Base-by-base conservation (phyloP, 768 basidiomycete species). In the Cyclocybe aegerita region DNA sequence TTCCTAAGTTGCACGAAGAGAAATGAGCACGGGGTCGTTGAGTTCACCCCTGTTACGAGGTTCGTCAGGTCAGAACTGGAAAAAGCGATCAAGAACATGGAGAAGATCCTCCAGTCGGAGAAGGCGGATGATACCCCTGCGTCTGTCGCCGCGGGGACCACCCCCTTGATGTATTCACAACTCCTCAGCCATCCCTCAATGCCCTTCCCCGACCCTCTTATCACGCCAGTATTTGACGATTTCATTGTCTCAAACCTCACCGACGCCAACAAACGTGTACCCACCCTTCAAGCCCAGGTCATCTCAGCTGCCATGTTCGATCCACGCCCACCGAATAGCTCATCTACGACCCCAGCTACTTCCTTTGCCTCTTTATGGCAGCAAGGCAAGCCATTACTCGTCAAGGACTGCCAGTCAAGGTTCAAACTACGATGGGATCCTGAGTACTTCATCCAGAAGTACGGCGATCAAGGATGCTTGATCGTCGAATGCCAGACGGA, bases 401-500 rank as follows among this genome's bases (percentile, higher is more conserved):
- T 97, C 41, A 86, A 83, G 29, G 81, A 77, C 29, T 67, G 91
- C 14, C 67, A 80, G 42, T 60, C 74, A 10, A 79, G 83, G 55
- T 86, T 93, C 66, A 71, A 77, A 57, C 66, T 86, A 53, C 63
- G 76, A 49, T 98, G 95, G 95, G 84, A 79, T 4, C 95, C 95
- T 0, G 80, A 86, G 48, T 88, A 86, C 60, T 93, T 98, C 66
- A 78, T 82, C 12, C 66, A 81, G 45, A 75, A 83, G 54, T 87
- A 88, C 62, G 84, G 81, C 6, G 65, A 73, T 8, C 79, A 88
- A 54, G 71, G 62, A 23, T 86, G 88, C 64, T 72, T 85, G 44
- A 84, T 97, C 49, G 75, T 92, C 11, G 90, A 96, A 65, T 96
- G 92, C 60, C 86, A 93, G 70, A 81, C 77, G 2, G 86, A 93